These are phyloP conservation scores for Triangularia verruculosa DNA, from an alignment of 2,329 filamentous ascomycete genomes.

Conservation along the genomic window DNA sequence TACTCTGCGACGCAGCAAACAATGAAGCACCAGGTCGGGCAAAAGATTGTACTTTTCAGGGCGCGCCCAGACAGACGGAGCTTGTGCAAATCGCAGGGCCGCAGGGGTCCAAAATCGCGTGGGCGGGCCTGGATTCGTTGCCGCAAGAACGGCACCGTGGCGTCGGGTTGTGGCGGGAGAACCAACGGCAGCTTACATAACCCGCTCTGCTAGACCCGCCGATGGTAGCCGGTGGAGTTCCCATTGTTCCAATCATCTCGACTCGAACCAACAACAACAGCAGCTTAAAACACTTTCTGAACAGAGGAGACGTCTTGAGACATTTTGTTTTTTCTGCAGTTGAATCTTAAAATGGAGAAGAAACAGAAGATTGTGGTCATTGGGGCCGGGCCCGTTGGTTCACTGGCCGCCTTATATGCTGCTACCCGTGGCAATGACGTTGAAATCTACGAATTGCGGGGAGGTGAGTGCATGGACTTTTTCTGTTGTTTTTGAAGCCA, in stretches of 20 bases:
- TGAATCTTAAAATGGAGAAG: constrained; percentile 32
- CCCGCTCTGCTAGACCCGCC: neutral
- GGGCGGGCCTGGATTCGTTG: constrained; percentile 3
- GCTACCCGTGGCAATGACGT: constrained; percentile 84
- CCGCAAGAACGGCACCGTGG: constrained; percentile 6
- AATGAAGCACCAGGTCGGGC: neutral
- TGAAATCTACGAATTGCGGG: constrained; percentile 88
- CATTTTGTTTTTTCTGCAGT: neutral
- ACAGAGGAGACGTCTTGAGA: neutral
- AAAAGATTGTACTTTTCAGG: neutral
- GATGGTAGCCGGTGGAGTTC: constrained; percentile 17
- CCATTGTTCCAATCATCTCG: constrained; percentile 1
- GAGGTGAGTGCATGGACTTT: constrained; percentile 56
- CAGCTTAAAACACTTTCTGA: neutral
- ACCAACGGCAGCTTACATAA: constrained; percentile 8
- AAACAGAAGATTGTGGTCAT: constrained; percentile 75
- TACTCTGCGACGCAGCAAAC: neutral
- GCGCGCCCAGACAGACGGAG: neutral
- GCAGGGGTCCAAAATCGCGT: neutral
- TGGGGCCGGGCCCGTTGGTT: constrained; percentile 90
- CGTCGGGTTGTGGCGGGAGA: constrained; percentile 14
- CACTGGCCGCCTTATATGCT: constrained; percentile 87
- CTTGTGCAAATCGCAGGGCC: neutral
- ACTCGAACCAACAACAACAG: constrained; percentile 1
- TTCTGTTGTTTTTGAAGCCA: neutral